Base-by-base conservation (phyloP, 2,329 filamentous ascomycete species). In the Paecilomyces formosus region DNA sequence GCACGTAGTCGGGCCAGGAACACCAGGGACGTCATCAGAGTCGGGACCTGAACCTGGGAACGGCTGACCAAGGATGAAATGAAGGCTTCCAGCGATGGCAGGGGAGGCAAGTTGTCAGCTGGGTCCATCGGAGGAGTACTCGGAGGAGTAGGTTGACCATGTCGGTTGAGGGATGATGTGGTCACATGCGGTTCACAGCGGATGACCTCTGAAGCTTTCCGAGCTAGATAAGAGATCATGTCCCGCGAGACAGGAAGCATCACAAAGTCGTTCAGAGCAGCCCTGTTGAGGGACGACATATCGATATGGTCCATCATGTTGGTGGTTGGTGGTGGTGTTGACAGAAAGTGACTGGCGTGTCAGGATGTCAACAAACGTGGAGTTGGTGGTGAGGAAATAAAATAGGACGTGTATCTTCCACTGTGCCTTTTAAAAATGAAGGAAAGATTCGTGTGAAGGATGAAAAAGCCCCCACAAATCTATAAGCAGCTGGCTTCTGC, bases 1-100 rank as follows among this genome's bases (percentile, higher is more conserved):
- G 88, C 83, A 77, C 88, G 89, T 70, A 99, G 84, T 61, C 92
- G 86, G 70, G 84, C 85, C 58, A 99, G 87, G 81, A 97, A 99
- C 73, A 97, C 92, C 49, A 99, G 84, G 7, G 92, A 92, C 35
- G 91, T 93, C 94, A 99, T 97, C 65, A 99, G 84, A 7, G 94
- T 99, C 12, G 94, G 90, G 56, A 97, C 92, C 81, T 97, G 93
- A 30, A 97, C 94, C 74, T 97, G 96, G 64, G 93, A 97, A 61
- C 89, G 88, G 70, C 90, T 85, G 61, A 97, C 92, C 30, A 99
- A 83, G 63, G 92, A 91, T 55, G 85, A 88, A 78, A 99, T 97
- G 81, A 97, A 99, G 59, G 87, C 84, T 74, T 96, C 90, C 35
- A 97, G 80, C 0, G 89, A 87, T 2, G 94, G 94, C 31, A 99